Evolutionary conservation across 2,329 filamentous ascomycete species (phyloP).

Genomic region (Pyrenochaeta sp.): DNA sequence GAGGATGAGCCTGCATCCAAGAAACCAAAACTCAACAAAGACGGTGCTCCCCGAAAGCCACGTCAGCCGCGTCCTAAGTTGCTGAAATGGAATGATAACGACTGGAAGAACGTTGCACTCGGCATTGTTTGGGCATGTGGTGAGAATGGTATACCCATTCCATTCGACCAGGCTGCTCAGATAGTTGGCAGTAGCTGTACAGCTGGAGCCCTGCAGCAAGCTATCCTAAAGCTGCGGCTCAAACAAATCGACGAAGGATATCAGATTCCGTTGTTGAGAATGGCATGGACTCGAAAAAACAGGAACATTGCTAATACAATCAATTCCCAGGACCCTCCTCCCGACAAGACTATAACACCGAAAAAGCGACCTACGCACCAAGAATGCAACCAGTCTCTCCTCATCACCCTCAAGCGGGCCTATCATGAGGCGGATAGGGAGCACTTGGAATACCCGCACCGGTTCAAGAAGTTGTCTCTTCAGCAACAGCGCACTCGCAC

Average conservation of each 20-base stretch:
- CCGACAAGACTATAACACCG: constrained; percentile 2
- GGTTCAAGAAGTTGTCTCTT: neutral
- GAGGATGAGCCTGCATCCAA: constrained; percentile 21
- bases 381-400: constrained; percentile 11
- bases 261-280: constrained; percentile 29
- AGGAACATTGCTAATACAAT: constrained; percentile 14
- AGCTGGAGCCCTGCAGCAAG: constrained; percentile 43
- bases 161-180: constrained; percentile 40
- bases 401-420: constrained; percentile 19
- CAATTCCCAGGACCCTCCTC: constrained; percentile 4
- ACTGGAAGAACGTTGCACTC: constrained; percentile 38
- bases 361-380: constrained; percentile 15
- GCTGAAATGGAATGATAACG: constrained; percentile 40
- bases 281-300: constrained; percentile 35
- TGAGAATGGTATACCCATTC: constrained; percentile 36
- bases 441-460: neutral
- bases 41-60: constrained; percentile 37
- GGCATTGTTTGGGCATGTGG: constrained; percentile 44
- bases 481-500: neutral
- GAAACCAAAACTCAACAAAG: constrained; percentile 36
- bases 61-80: constrained; percentile 40
- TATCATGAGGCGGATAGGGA: constrained; percentile 5
- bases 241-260: constrained; percentile 32
- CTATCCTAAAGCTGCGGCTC: constrained; percentile 39
- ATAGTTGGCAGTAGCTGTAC: constrained; percentile 33